A percentile compares a stretch with the other conserved stretches of the same genome.
These are phyloP conservation scores for Drechslerella dactyloides DNA, from an alignment of 2,329 filamentous ascomycete species.

Conservation along the genomic window DNA sequence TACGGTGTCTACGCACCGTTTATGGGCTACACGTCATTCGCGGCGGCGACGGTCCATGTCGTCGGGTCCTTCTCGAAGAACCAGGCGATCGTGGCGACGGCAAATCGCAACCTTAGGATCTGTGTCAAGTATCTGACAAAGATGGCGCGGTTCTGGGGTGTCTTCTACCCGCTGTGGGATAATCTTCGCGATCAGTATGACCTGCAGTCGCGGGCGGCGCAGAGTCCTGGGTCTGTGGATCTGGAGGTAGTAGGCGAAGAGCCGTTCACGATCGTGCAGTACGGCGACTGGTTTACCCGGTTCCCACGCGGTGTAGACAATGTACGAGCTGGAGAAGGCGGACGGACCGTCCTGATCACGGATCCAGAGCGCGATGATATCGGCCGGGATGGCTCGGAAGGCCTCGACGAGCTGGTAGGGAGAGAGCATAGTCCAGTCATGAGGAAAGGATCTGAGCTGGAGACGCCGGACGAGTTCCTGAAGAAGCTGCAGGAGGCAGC, in stretches of 20 bases:
- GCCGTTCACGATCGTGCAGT: slow-evolving; percentile 77
- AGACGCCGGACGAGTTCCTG: slow-evolving; percentile 94
- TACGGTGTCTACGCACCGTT: slow-evolving; percentile 88
- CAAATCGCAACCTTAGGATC: slow-evolving; percentile 81
- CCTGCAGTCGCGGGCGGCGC: slow-evolving; percentile 62
- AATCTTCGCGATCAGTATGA: slow-evolving; percentile 87
- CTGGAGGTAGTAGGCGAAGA: slow-evolving; percentile 27
- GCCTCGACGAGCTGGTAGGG: slow-evolving; percentile 28
- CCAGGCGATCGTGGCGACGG: slow-evolving; percentile 72
- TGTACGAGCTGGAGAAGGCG: slow-evolving; percentile 60
- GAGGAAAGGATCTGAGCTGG: slow-evolving; percentile 85
- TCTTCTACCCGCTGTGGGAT: slow-evolving; percentile 96
- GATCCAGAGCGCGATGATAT: slow-evolving; percentile 13
- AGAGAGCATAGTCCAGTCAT: slow-evolving; percentile 75
- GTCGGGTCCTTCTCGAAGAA: slow-evolving; percentile 90
- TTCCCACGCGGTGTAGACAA: slow-evolving; percentile 84
- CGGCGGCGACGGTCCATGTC: slow-evolving; percentile 92
- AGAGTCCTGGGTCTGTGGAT: slow-evolving; percentile 56
- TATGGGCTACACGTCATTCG: slow-evolving; percentile 91
- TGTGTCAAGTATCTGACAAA: slow-evolving; percentile 90
- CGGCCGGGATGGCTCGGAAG: slow-evolving; percentile 14
- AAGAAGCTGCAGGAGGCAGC: slow-evolving; percentile 67
- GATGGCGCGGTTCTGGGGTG: slow-evolving; percentile 98
- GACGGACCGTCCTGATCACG: slow-evolving; percentile 11
- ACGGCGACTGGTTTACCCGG: slow-evolving; percentile 95